Base-by-base conservation (phyloP, 352 stramenopile genomes). In the Pilasporangium apinafurcum region DNA sequence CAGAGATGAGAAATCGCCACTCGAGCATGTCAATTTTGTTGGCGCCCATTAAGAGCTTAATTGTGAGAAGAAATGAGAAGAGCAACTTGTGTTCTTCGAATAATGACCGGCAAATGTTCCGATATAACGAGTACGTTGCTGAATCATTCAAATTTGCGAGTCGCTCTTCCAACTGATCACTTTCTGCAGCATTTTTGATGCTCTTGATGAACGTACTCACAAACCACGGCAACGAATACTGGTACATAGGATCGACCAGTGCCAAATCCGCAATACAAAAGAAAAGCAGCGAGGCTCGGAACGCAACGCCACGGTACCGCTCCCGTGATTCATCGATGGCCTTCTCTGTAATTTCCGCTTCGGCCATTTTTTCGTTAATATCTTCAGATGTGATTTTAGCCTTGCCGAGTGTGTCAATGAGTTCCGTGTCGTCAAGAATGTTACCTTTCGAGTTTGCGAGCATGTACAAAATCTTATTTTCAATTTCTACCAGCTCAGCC, bases 11-110 rank as follows among this genome's bases (percentile, higher is more conserved):
- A 50, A 97, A 98, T 0, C 81, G 71, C 92, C 92, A 98, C 44
- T 97, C 84, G 10, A 86, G 53, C n/a, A 77, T 41, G 44, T 97
- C 83, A 30, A 97, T 94, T 41, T 73, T 70, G 51, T 71, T 62
- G 0, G 56, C 60, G 2, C 80, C 80, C 62, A 91, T 82, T 4
- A 92, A 53, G 13, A 94, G 34, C 51, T 92, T 92, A 58, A 94
- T 92, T 13, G 75, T 87, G 9, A 97, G 71, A 32, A 97, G 44
- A 57, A 97, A 97, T 4, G 85, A 96, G 46, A 97, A 96, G 1
- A 98, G 51, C 1, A 97, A 64, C 49, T 98, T 98, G 73, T 98
- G 88, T 28, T 95, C 78, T 56, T 98, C 92, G 50, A 98, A 98
- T 7, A 98, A 70, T 8, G 82, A 96, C 1, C 89, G 68, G 48